Evolutionary conservation across 176 grass and related monocot genomes (phyloP).

Genomic region (Chrysopogon serrulatus): DNA sequence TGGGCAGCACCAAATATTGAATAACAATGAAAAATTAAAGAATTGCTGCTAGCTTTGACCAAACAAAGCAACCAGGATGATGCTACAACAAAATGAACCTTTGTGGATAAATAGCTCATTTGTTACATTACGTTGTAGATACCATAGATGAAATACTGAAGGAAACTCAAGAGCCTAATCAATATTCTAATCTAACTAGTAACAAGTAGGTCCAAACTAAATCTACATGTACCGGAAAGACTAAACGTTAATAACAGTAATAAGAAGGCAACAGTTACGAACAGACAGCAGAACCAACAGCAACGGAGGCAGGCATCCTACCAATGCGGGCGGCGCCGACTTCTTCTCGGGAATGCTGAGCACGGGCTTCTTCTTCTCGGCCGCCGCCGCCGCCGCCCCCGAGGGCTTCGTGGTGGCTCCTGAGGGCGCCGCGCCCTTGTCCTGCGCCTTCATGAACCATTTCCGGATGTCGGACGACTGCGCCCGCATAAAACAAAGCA

Average conservation of each 20-base stretch:
- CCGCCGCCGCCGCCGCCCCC: background rate
- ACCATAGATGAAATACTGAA: background rate
- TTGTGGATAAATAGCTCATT: background rate
- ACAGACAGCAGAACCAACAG: background rate
- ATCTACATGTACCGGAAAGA: background rate
- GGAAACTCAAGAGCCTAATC: background rate
- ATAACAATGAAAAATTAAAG: background rate
- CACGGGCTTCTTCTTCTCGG: slow-evolving; percentile 44
- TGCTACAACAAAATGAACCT: background rate
- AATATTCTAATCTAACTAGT: background rate
- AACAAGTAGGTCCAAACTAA: background rate
- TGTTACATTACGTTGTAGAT: background rate
- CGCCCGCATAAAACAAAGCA: slow-evolving; percentile 9
- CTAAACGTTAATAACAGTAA: too few species aligned
- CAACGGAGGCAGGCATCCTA: slow-evolving; percentile 17
- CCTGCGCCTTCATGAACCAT: slow-evolving; percentile 96
- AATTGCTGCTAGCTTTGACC: background rate
- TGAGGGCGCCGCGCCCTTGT: slow-evolving; percentile 23
- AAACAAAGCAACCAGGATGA: background rate
- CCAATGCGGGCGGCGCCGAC: background rate
- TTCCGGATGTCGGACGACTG: slow-evolving; percentile 97
- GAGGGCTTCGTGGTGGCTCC: slow-evolving; percentile 35
- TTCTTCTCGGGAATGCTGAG: slow-evolving; percentile 71
- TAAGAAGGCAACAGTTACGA: background rate
- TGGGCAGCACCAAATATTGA: background rate